These are phyloP conservation scores for Collybia sordida DNA, from an alignment of 768 basidiomycete species.

Conservation along the genomic window DNA sequence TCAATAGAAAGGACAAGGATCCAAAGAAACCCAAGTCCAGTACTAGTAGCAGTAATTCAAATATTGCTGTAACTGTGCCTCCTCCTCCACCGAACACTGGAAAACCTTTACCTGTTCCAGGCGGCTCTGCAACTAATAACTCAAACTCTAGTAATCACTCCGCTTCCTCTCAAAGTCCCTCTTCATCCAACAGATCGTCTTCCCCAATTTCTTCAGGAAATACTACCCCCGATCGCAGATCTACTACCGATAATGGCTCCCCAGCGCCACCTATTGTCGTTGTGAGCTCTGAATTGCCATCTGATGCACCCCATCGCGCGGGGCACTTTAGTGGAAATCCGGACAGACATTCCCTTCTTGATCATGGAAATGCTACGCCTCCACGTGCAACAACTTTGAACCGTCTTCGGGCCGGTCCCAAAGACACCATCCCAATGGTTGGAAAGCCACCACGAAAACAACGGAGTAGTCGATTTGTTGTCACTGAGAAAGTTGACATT, in stretches of 20 bases:
- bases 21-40: conserved; percentile 59
- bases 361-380: conserved; percentile 51
- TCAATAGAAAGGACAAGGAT: conserved; percentile 67
- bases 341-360: conserved; percentile 50
- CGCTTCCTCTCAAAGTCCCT: conserved; percentile 38
- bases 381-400: conserved; percentile 69
- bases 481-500: conserved; percentile 95
- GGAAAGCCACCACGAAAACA: conserved; percentile 98
- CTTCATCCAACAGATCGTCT: conserved; percentile 41
- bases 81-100: conserved; percentile 64
- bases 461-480: conserved; percentile 93
- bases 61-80: conserved; percentile 41
- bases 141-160: conserved; percentile 36
- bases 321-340: conserved; percentile 40
- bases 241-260: conserved; percentile 41
- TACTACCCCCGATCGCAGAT: conserved; percentile 60
- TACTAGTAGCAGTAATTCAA: conserved; percentile 15
- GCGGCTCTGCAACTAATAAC: conserved; percentile 30
- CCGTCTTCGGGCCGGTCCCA: conserved; percentile 80
- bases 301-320: conserved; percentile 45
- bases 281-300: conserved; percentile 69
- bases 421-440: conserved; percentile 95
- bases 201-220: conserved; percentile 38
- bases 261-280: conserved; percentile 83
- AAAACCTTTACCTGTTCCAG: conserved; percentile 62